Evolutionary conservation across 2,329 filamentous ascomycete species (phyloP).

Genomic region (Didymella exigua): DNA sequence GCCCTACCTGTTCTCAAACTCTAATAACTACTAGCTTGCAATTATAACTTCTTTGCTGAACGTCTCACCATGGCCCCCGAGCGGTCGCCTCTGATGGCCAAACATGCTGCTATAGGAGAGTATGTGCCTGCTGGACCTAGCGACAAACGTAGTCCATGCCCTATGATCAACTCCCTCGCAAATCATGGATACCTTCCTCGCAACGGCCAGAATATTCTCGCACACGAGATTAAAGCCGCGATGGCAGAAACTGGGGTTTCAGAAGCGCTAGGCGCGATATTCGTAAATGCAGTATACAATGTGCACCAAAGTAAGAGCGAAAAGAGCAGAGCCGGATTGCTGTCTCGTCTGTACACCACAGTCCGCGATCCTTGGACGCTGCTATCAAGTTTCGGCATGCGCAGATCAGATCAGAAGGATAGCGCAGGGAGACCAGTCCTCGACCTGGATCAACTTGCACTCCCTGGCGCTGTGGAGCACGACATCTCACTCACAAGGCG

Average conservation of each 20-base stretch:
- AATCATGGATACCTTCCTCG: slow-evolving; percentile 49
- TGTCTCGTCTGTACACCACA: not conserved
- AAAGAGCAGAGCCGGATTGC: not conserved
- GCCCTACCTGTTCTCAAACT: not conserved
- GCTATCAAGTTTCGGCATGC: slow-evolving; percentile 6
- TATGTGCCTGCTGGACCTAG: slow-evolving; percentile 5
- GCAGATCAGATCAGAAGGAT: slow-evolving; percentile 5
- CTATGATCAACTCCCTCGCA: slow-evolving; percentile 47
- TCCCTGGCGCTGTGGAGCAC: slow-evolving; percentile 13
- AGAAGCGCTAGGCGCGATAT: not conserved
- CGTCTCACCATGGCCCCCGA: not conserved
- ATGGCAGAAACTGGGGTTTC: slow-evolving; percentile 8
- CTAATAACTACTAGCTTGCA: no score
- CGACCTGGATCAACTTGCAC: slow-evolving; percentile 13
- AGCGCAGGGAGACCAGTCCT: not conserved
- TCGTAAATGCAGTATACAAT: slow-evolving; percentile 14
- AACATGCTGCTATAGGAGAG: slow-evolving; percentile 1
- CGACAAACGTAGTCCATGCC: slow-evolving; percentile 35
- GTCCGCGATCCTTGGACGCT: slow-evolving; percentile 11
- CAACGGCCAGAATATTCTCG: slow-evolving; percentile 24
- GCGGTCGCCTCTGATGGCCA: not conserved
- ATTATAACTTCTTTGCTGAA: not conserved
- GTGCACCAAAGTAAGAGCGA: slow-evolving; percentile 3
- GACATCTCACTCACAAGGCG: slow-evolving; percentile 14
- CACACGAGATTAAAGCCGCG: slow-evolving; percentile 8